Evolutionary conservation across 306 rosid species (phyloP).

Genomic region (Rosa multiflora): DNA sequence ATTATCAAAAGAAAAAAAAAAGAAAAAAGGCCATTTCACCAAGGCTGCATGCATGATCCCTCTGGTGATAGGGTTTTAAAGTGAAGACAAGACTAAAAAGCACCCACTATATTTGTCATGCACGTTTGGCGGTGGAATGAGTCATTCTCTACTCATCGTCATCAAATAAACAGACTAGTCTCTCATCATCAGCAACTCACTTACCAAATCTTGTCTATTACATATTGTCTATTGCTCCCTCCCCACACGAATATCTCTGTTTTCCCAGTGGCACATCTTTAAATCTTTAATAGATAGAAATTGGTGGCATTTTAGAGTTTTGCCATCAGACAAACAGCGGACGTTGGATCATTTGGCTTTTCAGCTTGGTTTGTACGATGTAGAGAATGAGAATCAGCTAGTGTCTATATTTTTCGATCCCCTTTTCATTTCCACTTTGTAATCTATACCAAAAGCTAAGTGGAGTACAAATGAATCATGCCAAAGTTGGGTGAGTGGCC

Average conservation of each 20-base stretch:
- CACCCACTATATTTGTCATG: constrained; percentile 31
- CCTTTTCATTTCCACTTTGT: constrained; percentile 21
- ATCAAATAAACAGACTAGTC: neutral
- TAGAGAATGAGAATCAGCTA: constrained; percentile 20
- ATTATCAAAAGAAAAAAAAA: too few species aligned
- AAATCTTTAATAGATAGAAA: constrained; percentile 19
- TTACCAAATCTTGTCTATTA: neutral
- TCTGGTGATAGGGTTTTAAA: constrained; percentile 10
- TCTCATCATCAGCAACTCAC: neutral
- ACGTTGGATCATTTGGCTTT: constrained; percentile 15
- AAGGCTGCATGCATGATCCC: neutral
- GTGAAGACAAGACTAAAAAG: constrained; percentile 4
- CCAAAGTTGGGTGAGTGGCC: constrained; percentile 46
- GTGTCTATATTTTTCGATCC: constrained; percentile 28
- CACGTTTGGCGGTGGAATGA: constrained; percentile 22
- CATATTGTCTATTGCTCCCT: constrained; percentile 11
- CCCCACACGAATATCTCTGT: constrained; percentile 36
- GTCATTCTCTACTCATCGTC: constrained; percentile 3
- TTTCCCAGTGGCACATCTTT: constrained; percentile 25
- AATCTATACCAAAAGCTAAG: constrained; percentile 46
- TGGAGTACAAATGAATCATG: constrained; percentile 21
- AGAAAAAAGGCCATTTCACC: too few species aligned
- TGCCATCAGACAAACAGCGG: constrained; percentile 21
- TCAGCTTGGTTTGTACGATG: constrained; percentile 18
- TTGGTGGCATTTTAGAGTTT: constrained; percentile 26